These are phyloP conservation scores for Chlorociboria aeruginascens DNA, from an alignment of 495 filamentous ascomycete genomes.

Conservation along the genomic window DNA sequence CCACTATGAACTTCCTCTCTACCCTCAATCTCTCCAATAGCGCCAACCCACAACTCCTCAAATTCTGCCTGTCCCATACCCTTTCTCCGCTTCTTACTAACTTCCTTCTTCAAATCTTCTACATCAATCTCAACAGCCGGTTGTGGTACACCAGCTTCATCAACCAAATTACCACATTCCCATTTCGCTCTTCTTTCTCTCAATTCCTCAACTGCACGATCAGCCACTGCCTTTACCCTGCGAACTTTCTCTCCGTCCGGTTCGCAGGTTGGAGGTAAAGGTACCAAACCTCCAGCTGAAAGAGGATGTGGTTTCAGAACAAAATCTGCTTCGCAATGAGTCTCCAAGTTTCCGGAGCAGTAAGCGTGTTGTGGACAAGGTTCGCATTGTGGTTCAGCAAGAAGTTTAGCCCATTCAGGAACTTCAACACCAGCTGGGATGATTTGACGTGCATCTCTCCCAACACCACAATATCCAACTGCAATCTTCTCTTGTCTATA, in stretches of 20 bases:
- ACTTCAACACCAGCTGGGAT: conserved; percentile 32
- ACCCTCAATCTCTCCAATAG: conserved; percentile 70
- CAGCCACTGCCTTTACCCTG: conserved; percentile 72
- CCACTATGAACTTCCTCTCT: conserved; percentile 71
- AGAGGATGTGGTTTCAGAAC: conserved; percentile 76
- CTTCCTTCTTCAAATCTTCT: conserved; percentile 60
- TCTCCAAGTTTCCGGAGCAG: conserved; percentile 67
- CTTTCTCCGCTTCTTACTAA: conserved; percentile 60
- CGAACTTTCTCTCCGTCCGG: conserved; percentile 87
- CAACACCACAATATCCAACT: conserved; percentile 89
- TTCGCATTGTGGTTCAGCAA: conserved; percentile 76
- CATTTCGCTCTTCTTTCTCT: conserved; percentile 76
- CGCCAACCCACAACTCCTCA: conserved; percentile 79
- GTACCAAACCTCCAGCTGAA: conserved; percentile 66
- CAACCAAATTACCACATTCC: conserved; percentile 72
- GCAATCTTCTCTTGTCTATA: conserved; percentile 91
- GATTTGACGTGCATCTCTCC: conserved; percentile 39
- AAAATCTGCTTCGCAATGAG: conserved; percentile 77
- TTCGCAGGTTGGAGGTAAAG: conserved; percentile 86
- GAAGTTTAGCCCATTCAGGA: conserved; percentile 52
- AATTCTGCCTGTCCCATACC: conserved; percentile 80
- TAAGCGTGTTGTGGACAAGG: conserved; percentile 85
- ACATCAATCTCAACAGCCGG: conserved; percentile 57
- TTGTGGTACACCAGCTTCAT: conserved; percentile 44
- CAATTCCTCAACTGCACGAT: conserved; percentile 79